Evolutionary conservation across 371 early-diverging fungal genomes (phyloP).

Genomic region (Pancytospora philotis): DNA sequence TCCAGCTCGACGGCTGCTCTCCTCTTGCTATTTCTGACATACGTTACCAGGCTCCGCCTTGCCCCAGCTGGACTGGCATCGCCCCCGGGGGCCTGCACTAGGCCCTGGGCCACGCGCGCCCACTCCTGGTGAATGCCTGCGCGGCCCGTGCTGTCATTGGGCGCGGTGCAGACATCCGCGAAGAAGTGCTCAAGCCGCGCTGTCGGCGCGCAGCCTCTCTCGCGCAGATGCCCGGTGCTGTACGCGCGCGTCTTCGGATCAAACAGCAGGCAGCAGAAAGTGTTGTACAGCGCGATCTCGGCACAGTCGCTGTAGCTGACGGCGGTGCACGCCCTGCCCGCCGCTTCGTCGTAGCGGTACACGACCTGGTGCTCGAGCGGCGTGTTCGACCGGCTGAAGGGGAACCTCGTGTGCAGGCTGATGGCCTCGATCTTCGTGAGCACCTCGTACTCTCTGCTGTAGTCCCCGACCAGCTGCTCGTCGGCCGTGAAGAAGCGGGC

Average conservation of each 20-base stretch:
- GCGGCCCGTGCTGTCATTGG: no score
- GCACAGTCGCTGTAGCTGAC: neutral
- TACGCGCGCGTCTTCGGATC: neutral
- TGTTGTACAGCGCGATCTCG: neutral
- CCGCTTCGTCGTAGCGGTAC: neutral
- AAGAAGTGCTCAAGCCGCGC: neutral
- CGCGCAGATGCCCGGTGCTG: neutral
- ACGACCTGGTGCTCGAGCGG: neutral
- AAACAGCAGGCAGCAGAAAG: neutral
- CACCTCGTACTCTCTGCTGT: neutral
- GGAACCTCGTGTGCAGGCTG: neutral
- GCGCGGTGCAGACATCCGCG: neutral
- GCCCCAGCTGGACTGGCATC: no score
- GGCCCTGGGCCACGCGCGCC: neutral
- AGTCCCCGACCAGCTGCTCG: neutral
- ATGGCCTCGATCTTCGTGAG: neutral
- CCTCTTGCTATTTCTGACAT: neutral
- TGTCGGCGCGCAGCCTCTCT: neutral
- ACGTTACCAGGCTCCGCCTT: no score
- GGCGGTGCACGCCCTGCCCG: neutral
- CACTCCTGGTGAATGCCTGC: neutral
- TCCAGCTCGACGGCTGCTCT: neutral
- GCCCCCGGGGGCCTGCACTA: neutral
- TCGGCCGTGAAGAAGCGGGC: neutral
- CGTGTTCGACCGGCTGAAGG: neutral